These are phyloP conservation scores for Royoungia palumana DNA, from an alignment of 768 basidiomycete genomes.

Conservation along the genomic window DNA sequence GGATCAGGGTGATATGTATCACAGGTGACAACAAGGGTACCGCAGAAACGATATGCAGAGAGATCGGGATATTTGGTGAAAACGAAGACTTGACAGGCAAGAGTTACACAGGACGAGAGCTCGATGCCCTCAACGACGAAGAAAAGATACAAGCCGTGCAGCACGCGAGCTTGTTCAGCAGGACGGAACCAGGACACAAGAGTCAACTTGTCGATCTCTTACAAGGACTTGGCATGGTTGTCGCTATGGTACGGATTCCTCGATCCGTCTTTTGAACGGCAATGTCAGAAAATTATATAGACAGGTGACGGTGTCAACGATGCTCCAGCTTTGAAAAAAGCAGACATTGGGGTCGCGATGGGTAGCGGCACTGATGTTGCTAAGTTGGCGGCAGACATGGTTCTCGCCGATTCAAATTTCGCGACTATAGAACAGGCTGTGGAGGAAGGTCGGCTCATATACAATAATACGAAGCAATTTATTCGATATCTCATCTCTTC, in stretches of 20 bases:
- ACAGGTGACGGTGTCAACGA: constrained; percentile 99
- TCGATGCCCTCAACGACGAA: constrained; percentile 74
- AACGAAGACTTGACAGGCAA: constrained; percentile 90
- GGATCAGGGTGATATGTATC: constrained; percentile 94
- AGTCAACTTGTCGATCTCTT: constrained; percentile 90
- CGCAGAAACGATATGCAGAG: constrained; percentile 93
- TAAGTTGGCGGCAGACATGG: constrained; percentile 97
- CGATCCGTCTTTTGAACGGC: constrained; percentile 7
- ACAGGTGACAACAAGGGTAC: constrained; percentile 98
- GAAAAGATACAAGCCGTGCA: constrained; percentile 88
- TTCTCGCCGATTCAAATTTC: constrained; percentile 95
- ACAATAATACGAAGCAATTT: constrained; percentile 99
- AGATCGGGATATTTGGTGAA: constrained; percentile 89
- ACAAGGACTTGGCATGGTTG: constrained; percentile 87
- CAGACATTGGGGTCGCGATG: constrained; percentile 98
- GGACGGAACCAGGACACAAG: constrained; percentile 96
- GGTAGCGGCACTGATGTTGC: constrained; percentile 98
- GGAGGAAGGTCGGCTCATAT: constrained; percentile 95
- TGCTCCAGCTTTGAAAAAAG: constrained; percentile 94
- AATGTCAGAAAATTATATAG: constrained; percentile 37
- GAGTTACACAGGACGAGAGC: constrained; percentile 91
- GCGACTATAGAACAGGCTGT: constrained; percentile 95
- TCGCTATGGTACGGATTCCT: constrained; percentile 74
- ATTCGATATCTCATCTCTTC: constrained; percentile 98
- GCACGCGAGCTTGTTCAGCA: constrained; percentile 83